Evolutionary conservation across 768 basidiomycete species (phyloP).

Genomic region (Lactarius deliciosus): DNA sequence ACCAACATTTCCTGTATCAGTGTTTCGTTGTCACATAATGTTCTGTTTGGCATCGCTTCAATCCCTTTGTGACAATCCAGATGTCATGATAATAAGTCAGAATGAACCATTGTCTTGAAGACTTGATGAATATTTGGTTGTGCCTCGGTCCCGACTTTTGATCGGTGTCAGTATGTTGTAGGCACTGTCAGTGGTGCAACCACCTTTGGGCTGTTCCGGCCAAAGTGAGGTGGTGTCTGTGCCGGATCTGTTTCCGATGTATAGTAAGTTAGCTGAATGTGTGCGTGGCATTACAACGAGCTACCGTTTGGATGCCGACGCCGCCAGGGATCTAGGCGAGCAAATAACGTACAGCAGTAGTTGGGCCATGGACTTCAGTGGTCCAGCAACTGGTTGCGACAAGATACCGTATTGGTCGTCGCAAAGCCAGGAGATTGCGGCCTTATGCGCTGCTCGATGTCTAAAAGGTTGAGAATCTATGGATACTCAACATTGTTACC

Average conservation of each 20-base stretch:
- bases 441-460: no score
- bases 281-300: neutral
- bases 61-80: conserved; percentile 25
- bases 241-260: neutral
- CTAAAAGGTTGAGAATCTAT: no score
- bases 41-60: conserved; percentile 25
- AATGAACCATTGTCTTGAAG: neutral
- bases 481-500: no score
- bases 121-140: neutral
- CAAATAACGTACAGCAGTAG: neutral
- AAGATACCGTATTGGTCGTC: no score
- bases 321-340: neutral
- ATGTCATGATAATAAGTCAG: conserved; percentile 19
- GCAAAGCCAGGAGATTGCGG: no score
- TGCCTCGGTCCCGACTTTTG: neutral
- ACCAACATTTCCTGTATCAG: conserved; percentile 26
- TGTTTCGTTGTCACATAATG: conserved; percentile 25
- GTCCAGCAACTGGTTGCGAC: neutral
- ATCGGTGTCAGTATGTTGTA: neutral
- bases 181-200: neutral
- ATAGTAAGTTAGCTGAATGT: neutral
- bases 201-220: no score
- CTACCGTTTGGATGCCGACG: neutral
- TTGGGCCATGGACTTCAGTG: neutral
- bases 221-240: neutral